Conservation (phyloP, 305 asterid genomes). For the Solanum hybrid region DNA sequence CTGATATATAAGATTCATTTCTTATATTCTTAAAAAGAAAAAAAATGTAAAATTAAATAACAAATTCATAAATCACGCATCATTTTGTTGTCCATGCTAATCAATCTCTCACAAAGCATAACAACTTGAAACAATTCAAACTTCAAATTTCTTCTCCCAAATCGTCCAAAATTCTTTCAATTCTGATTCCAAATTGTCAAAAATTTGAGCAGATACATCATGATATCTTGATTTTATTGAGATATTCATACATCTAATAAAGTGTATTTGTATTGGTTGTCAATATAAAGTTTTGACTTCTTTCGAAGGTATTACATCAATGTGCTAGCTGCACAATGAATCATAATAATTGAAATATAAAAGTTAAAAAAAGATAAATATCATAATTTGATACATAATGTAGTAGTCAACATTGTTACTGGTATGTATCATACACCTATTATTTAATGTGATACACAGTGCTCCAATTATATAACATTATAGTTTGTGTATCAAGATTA, state of each 20-base stretch:
- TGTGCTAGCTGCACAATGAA: too few relatives aligned
- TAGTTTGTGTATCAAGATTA: neutral
- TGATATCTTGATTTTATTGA: too few relatives aligned
- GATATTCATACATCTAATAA: neutral
- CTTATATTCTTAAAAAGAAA: neutral
- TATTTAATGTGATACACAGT: neutral
- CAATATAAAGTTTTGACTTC: too few relatives aligned
- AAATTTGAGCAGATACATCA: neutral
- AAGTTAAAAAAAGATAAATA: neutral
- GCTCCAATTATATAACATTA: neutral
- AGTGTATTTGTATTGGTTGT: neutral
- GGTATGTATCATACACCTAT: neutral
- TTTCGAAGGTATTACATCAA: too few relatives aligned
- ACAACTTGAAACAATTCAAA: neutral
- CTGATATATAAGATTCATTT: too few relatives aligned
- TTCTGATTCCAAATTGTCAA: neutral
- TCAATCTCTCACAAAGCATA: neutral
- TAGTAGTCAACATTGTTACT: too few relatives aligned
- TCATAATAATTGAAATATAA: too few relatives aligned
- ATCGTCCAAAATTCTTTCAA: too few relatives aligned
- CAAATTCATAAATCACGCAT: neutral
- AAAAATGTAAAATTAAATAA: too few relatives aligned
- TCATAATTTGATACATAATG: neutral
- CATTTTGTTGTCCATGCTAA: neutral
- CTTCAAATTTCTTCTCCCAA: neutral